Evolutionary conservation across 2,329 filamentous ascomycete genomes (phyloP).

Genomic region (Madurella fahalii): DNA sequence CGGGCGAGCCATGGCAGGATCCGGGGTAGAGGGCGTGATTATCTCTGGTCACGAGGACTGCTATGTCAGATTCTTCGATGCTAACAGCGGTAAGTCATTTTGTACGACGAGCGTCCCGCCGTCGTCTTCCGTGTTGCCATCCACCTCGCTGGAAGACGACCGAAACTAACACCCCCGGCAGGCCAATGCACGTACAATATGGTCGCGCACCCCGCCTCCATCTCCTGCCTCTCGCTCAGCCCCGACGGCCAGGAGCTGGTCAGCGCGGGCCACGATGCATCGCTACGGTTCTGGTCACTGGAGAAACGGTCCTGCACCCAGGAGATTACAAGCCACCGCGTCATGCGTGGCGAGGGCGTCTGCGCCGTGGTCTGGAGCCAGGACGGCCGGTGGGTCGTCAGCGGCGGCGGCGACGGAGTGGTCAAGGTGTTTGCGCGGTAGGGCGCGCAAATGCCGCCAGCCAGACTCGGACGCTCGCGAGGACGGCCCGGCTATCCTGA

Average conservation of each 20-base stretch:
- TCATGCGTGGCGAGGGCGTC: conserved; percentile 94
- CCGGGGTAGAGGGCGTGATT: conserved; percentile 84
- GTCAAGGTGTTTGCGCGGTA: conserved; percentile 81
- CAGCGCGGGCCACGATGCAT: conserved; percentile 92
- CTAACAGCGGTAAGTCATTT: conserved; percentile 81
- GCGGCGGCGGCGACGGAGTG: conserved; percentile 88
- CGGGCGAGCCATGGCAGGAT: conserved; percentile 59
- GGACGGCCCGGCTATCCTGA: too few species aligned
- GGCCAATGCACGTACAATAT: conserved; percentile 99
- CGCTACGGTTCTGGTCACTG: conserved; percentile 92
- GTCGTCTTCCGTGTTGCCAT: background rate
- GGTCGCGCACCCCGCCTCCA: conserved; percentile 91
- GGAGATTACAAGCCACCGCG: conserved; percentile 86
- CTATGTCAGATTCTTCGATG: conserved; percentile 95
- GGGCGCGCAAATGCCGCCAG: conserved; percentile 7
- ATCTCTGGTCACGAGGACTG: conserved; percentile 96
- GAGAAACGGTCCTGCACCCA: conserved; percentile 95
- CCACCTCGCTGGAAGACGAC: background rate
- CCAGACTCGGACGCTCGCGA: background rate
- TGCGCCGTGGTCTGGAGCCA: conserved; percentile 94
- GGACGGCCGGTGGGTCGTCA: conserved; percentile 91
- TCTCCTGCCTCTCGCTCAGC: conserved; percentile 85
- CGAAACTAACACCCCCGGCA: conserved; percentile 37
- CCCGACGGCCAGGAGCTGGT: conserved; percentile 93
- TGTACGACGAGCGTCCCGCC: background rate